Conservation (phyloP, 163 green algal genomes). For the Volvox carteri region DNA sequence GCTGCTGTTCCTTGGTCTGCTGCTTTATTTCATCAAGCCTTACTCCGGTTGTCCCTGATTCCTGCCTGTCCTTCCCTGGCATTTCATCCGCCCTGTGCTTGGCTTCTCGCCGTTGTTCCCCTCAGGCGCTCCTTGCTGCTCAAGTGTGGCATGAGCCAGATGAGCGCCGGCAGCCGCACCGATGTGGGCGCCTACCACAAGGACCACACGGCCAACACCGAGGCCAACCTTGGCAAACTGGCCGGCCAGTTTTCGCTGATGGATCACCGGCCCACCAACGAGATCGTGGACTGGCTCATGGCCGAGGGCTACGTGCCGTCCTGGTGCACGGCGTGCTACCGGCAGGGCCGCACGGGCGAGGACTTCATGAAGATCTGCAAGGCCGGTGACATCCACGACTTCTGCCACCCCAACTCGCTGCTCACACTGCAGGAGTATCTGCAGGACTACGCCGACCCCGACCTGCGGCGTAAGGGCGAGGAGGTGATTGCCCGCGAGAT, state of each 20-base stretch:
- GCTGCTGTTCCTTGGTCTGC: too few species aligned
- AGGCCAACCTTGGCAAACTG: constrained; percentile 74
- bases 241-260: constrained; percentile 77
- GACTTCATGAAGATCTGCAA: constrained; percentile 88
- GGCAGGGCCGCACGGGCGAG: constrained; percentile 83
- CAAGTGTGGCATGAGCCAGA: constrained; percentile 80
- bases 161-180: constrained; percentile 77
- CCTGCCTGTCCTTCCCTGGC: too few species aligned
- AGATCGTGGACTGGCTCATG: constrained; percentile 82
- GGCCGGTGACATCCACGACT: constrained; percentile 84
- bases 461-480: constrained; percentile 68
- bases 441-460: constrained; percentile 77
- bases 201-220: constrained; percentile 64
- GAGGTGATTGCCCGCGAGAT: constrained; percentile 68
- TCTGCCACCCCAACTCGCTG: constrained; percentile 85
- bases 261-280: constrained; percentile 67
- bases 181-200: constrained; percentile 82
- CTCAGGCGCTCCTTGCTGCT: constrained; percentile 17
- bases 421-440: constrained; percentile 85
- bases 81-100: background rate
- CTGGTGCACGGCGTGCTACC: constrained; percentile 85
- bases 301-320: constrained; percentile 78
- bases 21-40: too few species aligned
- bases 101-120: background rate
- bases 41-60: too few species aligned